Percentiles rank a stretch among this genome's conserved stretches.
Conservation (phyloP, 2,329 filamentous ascomycete genomes). For the Teratosphaeria pseudoeucalypti region DNA sequence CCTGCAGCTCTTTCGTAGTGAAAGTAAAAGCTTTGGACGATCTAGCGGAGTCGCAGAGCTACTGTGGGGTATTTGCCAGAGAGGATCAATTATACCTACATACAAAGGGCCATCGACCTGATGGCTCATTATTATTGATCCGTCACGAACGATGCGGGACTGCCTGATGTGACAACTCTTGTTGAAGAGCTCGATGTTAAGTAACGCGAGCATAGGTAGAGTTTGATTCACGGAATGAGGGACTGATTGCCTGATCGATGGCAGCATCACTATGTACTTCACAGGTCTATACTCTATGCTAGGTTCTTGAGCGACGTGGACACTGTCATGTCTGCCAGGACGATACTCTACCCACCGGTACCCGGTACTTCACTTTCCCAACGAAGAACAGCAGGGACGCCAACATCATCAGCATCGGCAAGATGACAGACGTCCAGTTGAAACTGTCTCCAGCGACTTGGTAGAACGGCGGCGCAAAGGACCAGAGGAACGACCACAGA, state of each 20-base stretch:
- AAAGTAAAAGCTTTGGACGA: not conserved
- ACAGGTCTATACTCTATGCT: not conserved
- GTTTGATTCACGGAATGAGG: not conserved
- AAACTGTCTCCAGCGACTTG: conserved; percentile 30
- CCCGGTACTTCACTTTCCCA: not conserved
- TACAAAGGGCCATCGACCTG: no score
- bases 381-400: conserved; percentile 5
- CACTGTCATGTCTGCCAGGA: not conserved
- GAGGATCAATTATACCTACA: not conserved
- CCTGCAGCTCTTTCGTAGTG: not conserved
- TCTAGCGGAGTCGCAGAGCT: not conserved
- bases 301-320: not conserved
- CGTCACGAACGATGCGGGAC: no score
- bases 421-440: conserved; percentile 44
- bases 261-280: not conserved
- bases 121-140: no score
- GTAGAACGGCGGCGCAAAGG: conserved; percentile 31
- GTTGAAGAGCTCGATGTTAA: no score
- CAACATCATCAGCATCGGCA: conserved; percentile 16
- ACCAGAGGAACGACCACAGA: conserved; percentile 28
- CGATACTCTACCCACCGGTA: not conserved
- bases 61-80: not conserved
- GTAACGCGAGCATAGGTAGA: no score
- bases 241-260: not conserved
- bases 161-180: no score